Percentiles rank a stretch among this genome's conserved stretches.
These are phyloP conservation scores for Bimuria novae-zelandiae DNA, from an alignment of 2,329 filamentous ascomycete species.

Conservation along the genomic window DNA sequence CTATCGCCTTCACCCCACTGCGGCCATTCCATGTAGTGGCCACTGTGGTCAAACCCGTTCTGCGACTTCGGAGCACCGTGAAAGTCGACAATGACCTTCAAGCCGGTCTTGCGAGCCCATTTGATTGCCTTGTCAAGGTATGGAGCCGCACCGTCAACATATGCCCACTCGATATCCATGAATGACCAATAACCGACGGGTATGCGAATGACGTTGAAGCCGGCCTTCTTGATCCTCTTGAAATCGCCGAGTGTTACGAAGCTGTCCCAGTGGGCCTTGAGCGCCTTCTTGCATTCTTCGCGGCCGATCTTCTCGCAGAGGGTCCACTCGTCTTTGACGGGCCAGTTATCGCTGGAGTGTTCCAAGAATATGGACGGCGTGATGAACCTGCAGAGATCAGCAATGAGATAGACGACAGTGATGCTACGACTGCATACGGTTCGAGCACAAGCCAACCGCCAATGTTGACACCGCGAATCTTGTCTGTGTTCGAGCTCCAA, in stretches of 20 bases:
- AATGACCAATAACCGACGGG: constrained; percentile 66
- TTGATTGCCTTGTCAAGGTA: constrained; percentile 61
- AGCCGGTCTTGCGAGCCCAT: constrained; percentile 58
- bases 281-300: constrained; percentile 46
- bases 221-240: constrained; percentile 58
- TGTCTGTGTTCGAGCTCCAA: constrained; percentile 52
- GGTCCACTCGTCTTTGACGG: constrained; percentile 57
- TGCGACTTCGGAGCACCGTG: constrained; percentile 59
- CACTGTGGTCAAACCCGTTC: constrained; percentile 67
- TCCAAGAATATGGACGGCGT: constrained; percentile 59
- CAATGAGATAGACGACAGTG: not conserved
- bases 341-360: constrained; percentile 29
- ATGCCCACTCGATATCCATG: constrained; percentile 51
- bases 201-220: constrained; percentile 64
- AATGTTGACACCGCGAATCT: constrained; percentile 44
- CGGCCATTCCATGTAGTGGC: constrained; percentile 51
- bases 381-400: constrained; percentile 51
- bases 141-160: constrained; percentile 55
- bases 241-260: constrained; percentile 58
- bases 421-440: constrained; percentile 19
- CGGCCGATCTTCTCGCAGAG: constrained; percentile 55
- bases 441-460: constrained; percentile 44
- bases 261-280: constrained; percentile 57
- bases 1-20: constrained; percentile 55
- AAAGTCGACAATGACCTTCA: constrained; percentile 63